A percentile compares a stretch with the other conserved stretches of the same genome.
These are phyloP conservation scores for Elsinoe australis DNA, from an alignment of 2,329 filamentous ascomycete species.

Conservation along the genomic window DNA sequence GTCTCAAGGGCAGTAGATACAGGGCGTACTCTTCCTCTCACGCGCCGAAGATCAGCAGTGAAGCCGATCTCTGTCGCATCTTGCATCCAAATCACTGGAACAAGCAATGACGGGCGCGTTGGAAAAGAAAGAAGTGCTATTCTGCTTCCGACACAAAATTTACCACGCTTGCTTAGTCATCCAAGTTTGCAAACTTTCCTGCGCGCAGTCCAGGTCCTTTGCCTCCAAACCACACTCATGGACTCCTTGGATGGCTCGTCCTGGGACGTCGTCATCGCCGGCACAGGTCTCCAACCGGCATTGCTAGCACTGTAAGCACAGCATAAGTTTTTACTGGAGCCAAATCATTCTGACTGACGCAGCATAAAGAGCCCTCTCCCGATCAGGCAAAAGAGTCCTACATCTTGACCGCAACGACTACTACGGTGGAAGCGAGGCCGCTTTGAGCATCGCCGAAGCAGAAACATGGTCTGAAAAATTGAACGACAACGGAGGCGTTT, in stretches of 20 bases:
- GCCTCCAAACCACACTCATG: slow-evolving; percentile 28
- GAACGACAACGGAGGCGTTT: slow-evolving; percentile 18
- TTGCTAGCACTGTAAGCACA: slow-evolving; percentile 46
- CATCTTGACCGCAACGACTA: slow-evolving; percentile 82
- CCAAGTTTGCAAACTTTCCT: slow-evolving; percentile 8
- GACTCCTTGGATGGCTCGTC: slow-evolving; percentile 44
- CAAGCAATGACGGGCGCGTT: slow-evolving; percentile 31
- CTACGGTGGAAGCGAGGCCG: slow-evolving; percentile 81
- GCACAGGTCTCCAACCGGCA: slow-evolving; percentile 47
- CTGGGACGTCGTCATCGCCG: slow-evolving; percentile 48
- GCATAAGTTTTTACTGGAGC: slow-evolving; percentile 21
- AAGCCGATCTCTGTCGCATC: slow-evolving; percentile 31
- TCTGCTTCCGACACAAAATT: slow-evolving; percentile 5
- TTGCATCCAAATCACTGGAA: slow-evolving; percentile 23
- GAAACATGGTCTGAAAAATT: slow-evolving; percentile 60
- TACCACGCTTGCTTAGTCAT: slow-evolving; percentile 15
- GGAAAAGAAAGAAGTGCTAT: slow-evolving; percentile 21
- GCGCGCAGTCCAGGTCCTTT: slow-evolving; percentile 12
- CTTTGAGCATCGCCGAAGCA: slow-evolving; percentile 73
- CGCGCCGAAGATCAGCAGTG: slow-evolving; percentile 38
- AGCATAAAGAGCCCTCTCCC: slow-evolving; percentile 76
- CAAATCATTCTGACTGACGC: slow-evolving; percentile 62
- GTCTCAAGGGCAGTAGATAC: slow-evolving; percentile 47
- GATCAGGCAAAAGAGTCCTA: slow-evolving; percentile 82
- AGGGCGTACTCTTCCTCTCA: slow-evolving; percentile 39